phyloP scores from a whole-genome alignment of 306 rosid species.

The Vachellia pachyceras region DNA sequence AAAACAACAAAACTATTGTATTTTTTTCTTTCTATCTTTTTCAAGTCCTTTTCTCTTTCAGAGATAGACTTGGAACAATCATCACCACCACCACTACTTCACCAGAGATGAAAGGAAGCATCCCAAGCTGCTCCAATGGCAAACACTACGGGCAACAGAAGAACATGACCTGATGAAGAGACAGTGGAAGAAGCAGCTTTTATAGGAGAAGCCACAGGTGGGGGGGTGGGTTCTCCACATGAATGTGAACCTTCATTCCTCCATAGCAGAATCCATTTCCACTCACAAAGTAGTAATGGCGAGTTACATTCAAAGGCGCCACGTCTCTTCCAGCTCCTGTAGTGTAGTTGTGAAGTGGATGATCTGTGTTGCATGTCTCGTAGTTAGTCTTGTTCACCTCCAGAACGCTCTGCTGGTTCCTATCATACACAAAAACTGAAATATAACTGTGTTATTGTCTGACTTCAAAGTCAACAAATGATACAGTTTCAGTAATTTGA shows the following conservation, averaged over 20 bases:
- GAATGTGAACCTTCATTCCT: slow-evolving; percentile 83
- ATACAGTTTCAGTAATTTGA: background rate
- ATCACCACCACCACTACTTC: background rate
- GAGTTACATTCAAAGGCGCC: slow-evolving; percentile 78
- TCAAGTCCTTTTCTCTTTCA: slow-evolving; percentile 29
- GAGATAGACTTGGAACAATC: background rate
- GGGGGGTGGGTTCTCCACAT: slow-evolving; percentile 79
- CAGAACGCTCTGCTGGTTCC: slow-evolving; percentile 81
- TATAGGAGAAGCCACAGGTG: slow-evolving; percentile 56
- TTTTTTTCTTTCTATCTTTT: background rate
- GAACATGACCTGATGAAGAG: slow-evolving; percentile 40
- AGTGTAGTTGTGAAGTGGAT: slow-evolving; percentile 78
- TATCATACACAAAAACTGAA: slow-evolving; percentile 85
- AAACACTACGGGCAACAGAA: slow-evolving; percentile 60
- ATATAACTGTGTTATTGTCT: slow-evolving; percentile 21
- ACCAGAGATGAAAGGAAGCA: slow-evolving; percentile 54
- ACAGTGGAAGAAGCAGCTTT: slow-evolving; percentile 43
- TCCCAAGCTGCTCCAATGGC: slow-evolving; percentile 72
- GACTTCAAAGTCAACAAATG: background rate
- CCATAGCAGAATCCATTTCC: slow-evolving; percentile 88
- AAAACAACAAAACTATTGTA: background rate
- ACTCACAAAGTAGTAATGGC: slow-evolving; percentile 75
- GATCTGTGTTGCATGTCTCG: slow-evolving; percentile 70
- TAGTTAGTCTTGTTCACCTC: slow-evolving; percentile 94
- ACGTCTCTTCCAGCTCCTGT: slow-evolving; percentile 97